Evolutionary conservation across 371 early-diverging fungal species (phyloP).

Genomic region (Mucor irregularis): DNA sequence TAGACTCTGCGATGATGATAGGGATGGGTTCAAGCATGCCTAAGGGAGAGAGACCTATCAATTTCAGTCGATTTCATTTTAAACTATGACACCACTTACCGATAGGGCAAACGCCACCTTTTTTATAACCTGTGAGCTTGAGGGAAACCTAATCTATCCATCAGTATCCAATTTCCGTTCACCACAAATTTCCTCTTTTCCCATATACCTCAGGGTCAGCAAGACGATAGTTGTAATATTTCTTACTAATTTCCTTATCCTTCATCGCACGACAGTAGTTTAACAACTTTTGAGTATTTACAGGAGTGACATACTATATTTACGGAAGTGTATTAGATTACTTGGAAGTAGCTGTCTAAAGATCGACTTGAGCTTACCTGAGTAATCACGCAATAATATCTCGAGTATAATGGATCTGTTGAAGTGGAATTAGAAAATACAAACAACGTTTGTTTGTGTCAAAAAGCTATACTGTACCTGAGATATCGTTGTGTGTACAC

Average conservation of each 20-base stretch:
- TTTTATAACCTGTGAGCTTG: constrained; percentile 67
- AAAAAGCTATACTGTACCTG: constrained; percentile 25
- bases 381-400: constrained; percentile 62
- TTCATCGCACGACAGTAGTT: constrained; percentile 63
- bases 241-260: constrained; percentile 51
- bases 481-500: constrained; percentile 45
- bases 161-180: background rate
- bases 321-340: background rate
- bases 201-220: constrained; percentile 48
- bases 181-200: background rate
- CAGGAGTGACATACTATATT: constrained; percentile 65
- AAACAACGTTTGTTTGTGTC: background rate
- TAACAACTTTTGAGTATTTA: constrained; percentile 66
- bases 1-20: constrained; percentile 62
- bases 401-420: constrained; percentile 25
- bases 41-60: constrained; percentile 6
- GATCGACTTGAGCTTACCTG: constrained; percentile 37
- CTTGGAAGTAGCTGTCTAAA: background rate
- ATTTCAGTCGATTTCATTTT: background rate
- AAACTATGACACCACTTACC: constrained; percentile 28
- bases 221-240: constrained; percentile 63
- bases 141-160: constrained; percentile 35
- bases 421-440: background rate
- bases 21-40: constrained; percentile 60
- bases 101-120: constrained; percentile 73